Evolutionary conservation across 2,329 filamentous ascomycete species (phyloP).

Genomic region (Tolypocladium album): DNA sequence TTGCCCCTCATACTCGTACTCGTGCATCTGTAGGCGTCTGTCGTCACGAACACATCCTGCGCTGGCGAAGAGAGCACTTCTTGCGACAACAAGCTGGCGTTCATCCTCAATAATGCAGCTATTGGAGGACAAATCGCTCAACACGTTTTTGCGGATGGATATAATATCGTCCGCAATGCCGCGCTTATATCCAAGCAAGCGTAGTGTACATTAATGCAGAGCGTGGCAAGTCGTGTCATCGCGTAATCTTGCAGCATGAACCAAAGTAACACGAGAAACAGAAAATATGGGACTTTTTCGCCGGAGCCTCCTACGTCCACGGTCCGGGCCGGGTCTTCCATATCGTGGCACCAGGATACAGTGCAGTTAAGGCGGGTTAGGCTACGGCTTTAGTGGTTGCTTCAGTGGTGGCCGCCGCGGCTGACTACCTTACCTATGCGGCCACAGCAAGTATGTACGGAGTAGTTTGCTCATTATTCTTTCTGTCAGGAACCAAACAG

Average conservation of each 20-base stretch:
- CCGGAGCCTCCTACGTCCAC: conserved; percentile 4
- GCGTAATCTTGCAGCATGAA: too few relatives aligned
- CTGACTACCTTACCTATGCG: too few relatives aligned
- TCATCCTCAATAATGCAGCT: conserved; percentile 2
- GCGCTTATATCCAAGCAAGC: conserved; percentile 9
- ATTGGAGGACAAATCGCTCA: conserved; percentile 9
- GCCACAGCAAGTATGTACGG: too few relatives aligned
- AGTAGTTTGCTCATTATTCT: too few relatives aligned
- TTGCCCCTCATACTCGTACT: too few relatives aligned
- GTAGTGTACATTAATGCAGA: conserved; percentile 13
- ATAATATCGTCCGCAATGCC: conserved; percentile 10
- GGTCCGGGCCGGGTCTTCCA: conserved; percentile 14
- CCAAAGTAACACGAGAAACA: conserved; percentile 3
- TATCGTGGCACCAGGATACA: conserved; percentile 10
- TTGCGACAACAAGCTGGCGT: not conserved
- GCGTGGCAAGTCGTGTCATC: conserved; percentile 10
- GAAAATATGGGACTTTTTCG: conserved; percentile 17
- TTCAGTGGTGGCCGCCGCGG: too few relatives aligned
- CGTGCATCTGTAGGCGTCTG: too few relatives aligned
- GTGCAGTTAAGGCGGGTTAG: too few relatives aligned
- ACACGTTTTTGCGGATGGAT: conserved; percentile 11
- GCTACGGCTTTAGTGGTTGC: too few relatives aligned
- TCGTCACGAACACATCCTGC: too few relatives aligned
- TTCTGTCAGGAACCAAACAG: too few relatives aligned
- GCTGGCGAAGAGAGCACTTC: not conserved